phyloP scores from a whole-genome alignment of 331 rosid genomes.

The Arachis monticola region DNA sequence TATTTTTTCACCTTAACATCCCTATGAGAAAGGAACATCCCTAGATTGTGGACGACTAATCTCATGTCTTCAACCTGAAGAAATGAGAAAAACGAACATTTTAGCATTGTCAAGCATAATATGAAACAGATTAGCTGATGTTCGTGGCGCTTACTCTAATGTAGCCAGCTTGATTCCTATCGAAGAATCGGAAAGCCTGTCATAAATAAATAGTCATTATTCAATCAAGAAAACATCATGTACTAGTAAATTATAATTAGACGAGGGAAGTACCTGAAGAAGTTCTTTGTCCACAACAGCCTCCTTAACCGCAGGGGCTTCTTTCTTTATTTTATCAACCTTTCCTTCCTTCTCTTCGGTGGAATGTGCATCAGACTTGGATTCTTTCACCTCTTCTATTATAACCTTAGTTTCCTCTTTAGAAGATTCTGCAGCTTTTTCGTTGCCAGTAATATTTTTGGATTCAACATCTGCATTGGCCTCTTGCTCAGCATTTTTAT shows the following conservation, averaged over 20 bases:
- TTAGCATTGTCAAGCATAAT: constrained; percentile 13
- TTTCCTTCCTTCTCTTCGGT: constrained; percentile 56
- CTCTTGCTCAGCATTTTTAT: constrained; percentile 49
- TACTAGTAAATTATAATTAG: not conserved
- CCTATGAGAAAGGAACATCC: constrained; percentile 88
- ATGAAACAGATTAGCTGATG: not conserved
- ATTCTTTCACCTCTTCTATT: constrained; percentile 52
- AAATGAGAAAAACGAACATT: constrained; percentile 25
- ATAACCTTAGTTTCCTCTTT: constrained; percentile 46
- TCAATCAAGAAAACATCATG: not conserved
- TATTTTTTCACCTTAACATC: constrained; percentile 81
- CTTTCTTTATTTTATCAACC: constrained; percentile 56
- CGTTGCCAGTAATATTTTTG: constrained; percentile 43
- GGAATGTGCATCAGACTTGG: constrained; percentile 45
- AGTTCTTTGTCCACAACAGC: constrained; percentile 71
- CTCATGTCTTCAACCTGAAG: constrained; percentile 97
- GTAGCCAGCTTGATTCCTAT: constrained; percentile 78
- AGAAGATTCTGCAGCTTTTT: constrained; percentile 49
- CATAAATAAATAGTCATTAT: constrained; percentile 38
- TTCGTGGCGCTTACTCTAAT: constrained; percentile 61
- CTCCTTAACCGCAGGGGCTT: constrained; percentile 54
- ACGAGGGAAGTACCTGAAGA: constrained; percentile 63
- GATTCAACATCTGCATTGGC: constrained; percentile 40
- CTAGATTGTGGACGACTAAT: constrained; percentile 73
- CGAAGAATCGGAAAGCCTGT: constrained; percentile 94